These are phyloP conservation scores for Komagataella pseudopastoris DNA, from an alignment of 805 yeast species.

Conservation along the genomic window DNA sequence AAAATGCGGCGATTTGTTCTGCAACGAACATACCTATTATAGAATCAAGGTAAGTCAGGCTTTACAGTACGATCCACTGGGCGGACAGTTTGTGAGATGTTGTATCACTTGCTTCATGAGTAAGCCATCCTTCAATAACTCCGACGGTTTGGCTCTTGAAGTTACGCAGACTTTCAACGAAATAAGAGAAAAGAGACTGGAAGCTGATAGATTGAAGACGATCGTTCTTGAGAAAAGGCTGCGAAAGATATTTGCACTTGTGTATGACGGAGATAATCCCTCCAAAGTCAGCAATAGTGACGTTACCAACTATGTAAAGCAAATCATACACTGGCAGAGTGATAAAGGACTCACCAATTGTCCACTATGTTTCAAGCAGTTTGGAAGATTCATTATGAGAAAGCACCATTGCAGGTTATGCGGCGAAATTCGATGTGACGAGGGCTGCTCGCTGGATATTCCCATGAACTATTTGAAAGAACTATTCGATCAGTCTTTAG, in stretches of 20 bases:
- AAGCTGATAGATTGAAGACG: slow-evolving; percentile 36
- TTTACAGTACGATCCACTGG: slow-evolving; percentile 29
- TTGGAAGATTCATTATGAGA: slow-evolving; percentile 38
- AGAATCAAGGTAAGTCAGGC: slow-evolving; percentile 33
- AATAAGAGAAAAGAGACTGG: slow-evolving; percentile 28
- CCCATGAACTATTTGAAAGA: slow-evolving; percentile 31
- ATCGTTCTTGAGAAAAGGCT: slow-evolving; percentile 50
- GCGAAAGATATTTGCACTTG: slow-evolving; percentile 21
- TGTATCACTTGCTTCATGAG: slow-evolving; percentile 47
- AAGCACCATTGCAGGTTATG: slow-evolving; percentile 91
- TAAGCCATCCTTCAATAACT: slow-evolving; percentile 38
- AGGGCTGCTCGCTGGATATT: slow-evolving; percentile 66
- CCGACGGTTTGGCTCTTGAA: slow-evolving; percentile 30
- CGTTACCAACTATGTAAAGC: slow-evolving; percentile 24
- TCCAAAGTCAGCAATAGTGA: slow-evolving; percentile 1
- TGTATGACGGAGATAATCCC: slow-evolving; percentile 4
- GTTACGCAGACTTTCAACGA: slow-evolving; percentile 25
- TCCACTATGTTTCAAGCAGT: slow-evolving; percentile 44
- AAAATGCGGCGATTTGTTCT: slow-evolving; percentile 61
- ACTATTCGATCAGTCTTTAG: slow-evolving; percentile 12
- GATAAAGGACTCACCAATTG: slow-evolving; percentile 38
- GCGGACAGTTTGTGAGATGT: slow-evolving; percentile 59
- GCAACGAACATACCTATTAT: slow-evolving; percentile 48
- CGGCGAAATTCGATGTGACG: slow-evolving; percentile 74
- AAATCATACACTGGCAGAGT: slow-evolving; percentile 54